Evolutionary conservation across 768 basidiomycete genomes (phyloP).

Genomic region (Amanita exitialis): DNA sequence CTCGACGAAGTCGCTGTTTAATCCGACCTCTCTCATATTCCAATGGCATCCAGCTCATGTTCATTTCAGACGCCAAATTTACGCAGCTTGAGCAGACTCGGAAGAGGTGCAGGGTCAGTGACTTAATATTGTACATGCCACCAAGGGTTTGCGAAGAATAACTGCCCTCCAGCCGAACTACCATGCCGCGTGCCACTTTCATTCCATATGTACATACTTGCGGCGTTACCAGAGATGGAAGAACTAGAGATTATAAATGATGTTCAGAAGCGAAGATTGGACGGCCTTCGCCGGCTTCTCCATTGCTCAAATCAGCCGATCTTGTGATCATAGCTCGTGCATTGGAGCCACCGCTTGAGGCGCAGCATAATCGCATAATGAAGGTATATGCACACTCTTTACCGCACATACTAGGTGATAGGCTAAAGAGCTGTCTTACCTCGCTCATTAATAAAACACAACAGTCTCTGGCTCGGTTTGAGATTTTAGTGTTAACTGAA

Average conservation of each 20-base stretch:
- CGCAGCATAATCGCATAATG: not conserved
- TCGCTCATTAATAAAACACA: not conserved
- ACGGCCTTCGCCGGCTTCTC: not conserved
- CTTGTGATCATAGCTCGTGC: not conserved
- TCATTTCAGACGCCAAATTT: not conserved
- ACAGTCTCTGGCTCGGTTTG: not conserved
- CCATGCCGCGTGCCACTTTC: not conserved
- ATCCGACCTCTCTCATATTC: not conserved
- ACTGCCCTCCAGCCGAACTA: not conserved
- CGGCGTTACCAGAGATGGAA: not conserved
- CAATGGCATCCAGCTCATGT: not conserved
- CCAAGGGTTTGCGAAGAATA: not conserved
- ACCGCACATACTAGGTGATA: too few species aligned
- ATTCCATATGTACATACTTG: not conserved
- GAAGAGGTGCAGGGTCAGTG: too few species aligned
- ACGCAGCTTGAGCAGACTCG: not conserved
- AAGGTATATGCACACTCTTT: too few species aligned
- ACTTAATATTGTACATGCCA: not conserved
- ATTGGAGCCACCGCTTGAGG: not conserved
- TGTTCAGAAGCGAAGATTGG: not conserved
- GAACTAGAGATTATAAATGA: not conserved
- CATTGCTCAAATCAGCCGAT: not conserved
- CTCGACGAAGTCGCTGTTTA: not conserved
- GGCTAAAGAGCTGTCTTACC: not conserved
- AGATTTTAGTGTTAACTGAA: not conserved